Percentiles rank a stretch among this genome's conserved stretches.
Evolutionary conservation across 768 basidiomycete genomes (phyloP).

Genomic region (Melanogaster broomeanus): DNA sequence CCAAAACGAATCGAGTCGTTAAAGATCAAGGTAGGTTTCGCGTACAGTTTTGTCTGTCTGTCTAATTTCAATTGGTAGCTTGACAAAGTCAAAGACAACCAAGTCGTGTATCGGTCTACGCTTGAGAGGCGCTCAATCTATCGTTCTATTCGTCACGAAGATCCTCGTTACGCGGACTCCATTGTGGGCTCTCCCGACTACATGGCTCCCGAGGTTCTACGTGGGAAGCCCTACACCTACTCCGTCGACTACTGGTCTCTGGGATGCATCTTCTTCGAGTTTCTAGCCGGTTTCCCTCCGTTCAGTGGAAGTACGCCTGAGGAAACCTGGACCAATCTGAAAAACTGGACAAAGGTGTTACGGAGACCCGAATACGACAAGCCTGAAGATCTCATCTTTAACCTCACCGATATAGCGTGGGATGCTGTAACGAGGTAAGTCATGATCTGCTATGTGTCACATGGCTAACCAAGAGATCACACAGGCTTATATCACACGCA

Average conservation of each 20-base stretch:
- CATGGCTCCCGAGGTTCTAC: conserved; percentile 94
- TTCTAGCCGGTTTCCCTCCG: conserved; percentile 94
- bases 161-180: conserved; percentile 93
- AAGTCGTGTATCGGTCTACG: conserved; percentile 87
- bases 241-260: conserved; percentile 99
- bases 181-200: conserved; percentile 99
- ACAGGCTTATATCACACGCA: conserved; percentile 84
- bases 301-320: conserved; percentile 95
- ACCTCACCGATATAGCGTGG: conserved; percentile 92
- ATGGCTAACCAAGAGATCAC: background rate
- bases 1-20: conserved; percentile 93
- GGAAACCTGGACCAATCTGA: conserved; percentile 98
- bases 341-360: conserved; percentile 94
- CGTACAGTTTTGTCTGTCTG: background rate
- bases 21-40: conserved; percentile 73
- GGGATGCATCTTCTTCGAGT: conserved; percentile 98
- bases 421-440: conserved; percentile 83
- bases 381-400: conserved; percentile 96
- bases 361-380: conserved; percentile 94
- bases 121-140: conserved; percentile 95
- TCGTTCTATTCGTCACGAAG: conserved; percentile 85
- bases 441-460: background rate
- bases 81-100: conserved; percentile 94
- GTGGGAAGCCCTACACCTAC: conserved; percentile 93
- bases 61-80: conserved; percentile 52